Conservation (phyloP, 164 flowering plant genomes). For the Piper betle region DNA sequence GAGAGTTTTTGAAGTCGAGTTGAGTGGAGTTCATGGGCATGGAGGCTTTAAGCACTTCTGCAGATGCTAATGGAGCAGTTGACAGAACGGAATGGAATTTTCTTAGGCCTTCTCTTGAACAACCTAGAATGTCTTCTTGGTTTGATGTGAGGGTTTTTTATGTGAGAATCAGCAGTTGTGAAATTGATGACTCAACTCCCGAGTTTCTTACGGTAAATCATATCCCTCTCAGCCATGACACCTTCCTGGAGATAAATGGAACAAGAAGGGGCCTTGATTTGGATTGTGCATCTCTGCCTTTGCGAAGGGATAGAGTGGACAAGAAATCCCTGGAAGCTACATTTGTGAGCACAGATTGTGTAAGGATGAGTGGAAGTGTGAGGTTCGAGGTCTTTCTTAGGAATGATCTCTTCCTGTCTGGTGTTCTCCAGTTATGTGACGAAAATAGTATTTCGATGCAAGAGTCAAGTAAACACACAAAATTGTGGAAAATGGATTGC, state of each 20-base stretch:
- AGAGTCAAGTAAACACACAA: slow-evolving; percentile 23
- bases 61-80: slow-evolving; percentile 20
- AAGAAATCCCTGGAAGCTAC: slow-evolving; percentile 75
- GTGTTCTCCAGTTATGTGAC: slow-evolving; percentile 45
- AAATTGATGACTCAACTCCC: slow-evolving; percentile 54
- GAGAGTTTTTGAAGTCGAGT: neutral
- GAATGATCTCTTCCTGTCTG: slow-evolving; percentile 50
- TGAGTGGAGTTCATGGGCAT: slow-evolving; percentile 6
- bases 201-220: slow-evolving; percentile 59
- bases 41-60: slow-evolving; percentile 25
- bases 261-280: slow-evolving; percentile 39
- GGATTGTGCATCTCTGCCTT: slow-evolving; percentile 43
- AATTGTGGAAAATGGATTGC: slow-evolving; percentile 58
- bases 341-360: slow-evolving; percentile 67
- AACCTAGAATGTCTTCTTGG: slow-evolving; percentile 44
- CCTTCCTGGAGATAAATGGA: slow-evolving; percentile 75
- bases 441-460: slow-evolving; percentile 33
- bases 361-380: slow-evolving; percentile 63
- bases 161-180: slow-evolving; percentile 57
- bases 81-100: slow-evolving; percentile 18
- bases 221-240: slow-evolving; percentile 54
- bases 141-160: slow-evolving; percentile 74
- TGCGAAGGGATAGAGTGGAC: slow-evolving; percentile 60
- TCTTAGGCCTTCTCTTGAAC: slow-evolving; percentile 17
- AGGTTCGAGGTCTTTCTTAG: slow-evolving; percentile 66